phyloP scores from a whole-genome alignment of 1,284 basidiomycete genomes.

The Taiwanofungus camphoratus region DNA sequence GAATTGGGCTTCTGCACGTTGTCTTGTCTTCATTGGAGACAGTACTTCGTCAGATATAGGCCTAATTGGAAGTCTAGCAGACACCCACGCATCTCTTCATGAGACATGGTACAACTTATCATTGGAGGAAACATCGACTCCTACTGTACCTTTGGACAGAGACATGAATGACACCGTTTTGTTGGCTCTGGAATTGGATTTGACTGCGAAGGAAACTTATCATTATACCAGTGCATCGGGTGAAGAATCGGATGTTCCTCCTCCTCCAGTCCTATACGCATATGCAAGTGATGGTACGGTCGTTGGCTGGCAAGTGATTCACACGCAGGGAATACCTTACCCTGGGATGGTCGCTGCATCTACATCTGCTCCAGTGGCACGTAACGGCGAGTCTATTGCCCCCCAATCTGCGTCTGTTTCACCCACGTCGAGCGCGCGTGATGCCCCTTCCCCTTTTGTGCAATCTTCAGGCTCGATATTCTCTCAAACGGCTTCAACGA shows the following conservation, averaged over 20 bases:
- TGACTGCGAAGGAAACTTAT: slow-evolving; percentile 48
- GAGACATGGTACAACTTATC: slow-evolving; percentile 64
- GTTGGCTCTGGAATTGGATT: slow-evolving; percentile 63
- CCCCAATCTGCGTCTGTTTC: slow-evolving; percentile 4
- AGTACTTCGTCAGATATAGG: slow-evolving; percentile 74
- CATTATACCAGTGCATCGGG: slow-evolving; percentile 38
- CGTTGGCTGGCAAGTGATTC: slow-evolving; percentile 70
- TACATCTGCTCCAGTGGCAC: slow-evolving; percentile 7
- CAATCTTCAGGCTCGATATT: slow-evolving; percentile 10
- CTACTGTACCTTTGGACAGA: slow-evolving; percentile 64
- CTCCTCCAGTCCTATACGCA: slow-evolving; percentile 68
- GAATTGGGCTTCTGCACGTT: slow-evolving; percentile 60
- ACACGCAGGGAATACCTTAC: slow-evolving; percentile 46
- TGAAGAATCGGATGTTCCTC: slow-evolving; percentile 41
- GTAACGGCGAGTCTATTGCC: slow-evolving; percentile 1
- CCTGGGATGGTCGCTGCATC: slow-evolving; percentile 41
- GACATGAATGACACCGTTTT: slow-evolving; percentile 70
- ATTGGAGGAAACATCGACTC: slow-evolving; percentile 70
- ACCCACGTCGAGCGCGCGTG: not conserved
- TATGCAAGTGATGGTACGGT: slow-evolving; percentile 81
- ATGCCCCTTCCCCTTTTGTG: slow-evolving; percentile 7
- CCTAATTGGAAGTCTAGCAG: slow-evolving; percentile 48
- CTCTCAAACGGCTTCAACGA: no score
- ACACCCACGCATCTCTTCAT: slow-evolving; percentile 17
- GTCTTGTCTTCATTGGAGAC: slow-evolving; percentile 67